Evolutionary conservation across 2,329 filamentous ascomycete genomes (phyloP), one percentile per base, ranked within the genome.

Genomic region (Ophiostoma australiae): DNA sequence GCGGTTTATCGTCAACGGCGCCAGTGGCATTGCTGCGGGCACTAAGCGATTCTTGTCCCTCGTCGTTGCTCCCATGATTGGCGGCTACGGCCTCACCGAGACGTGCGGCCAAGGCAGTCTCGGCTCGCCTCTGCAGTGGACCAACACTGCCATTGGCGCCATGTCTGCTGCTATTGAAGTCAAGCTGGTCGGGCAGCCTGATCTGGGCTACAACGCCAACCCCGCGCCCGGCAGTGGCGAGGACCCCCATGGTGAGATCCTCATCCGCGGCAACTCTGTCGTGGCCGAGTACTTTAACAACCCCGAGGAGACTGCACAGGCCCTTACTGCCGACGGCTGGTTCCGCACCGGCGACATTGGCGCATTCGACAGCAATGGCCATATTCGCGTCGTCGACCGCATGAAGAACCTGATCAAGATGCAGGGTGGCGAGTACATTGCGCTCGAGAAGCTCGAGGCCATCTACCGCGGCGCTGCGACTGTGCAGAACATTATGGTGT

Each of bases 371-470:
- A 27, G 20, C 39, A 85, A 90, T 73, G 94, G 94, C 63, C 91
- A 97, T 79, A 81, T 98, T 75, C 87, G 85, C 76, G 90, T 98
- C 79, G 94, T 98, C 78, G 94, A 98, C 80, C 92, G 94, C 76
- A 94, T 97, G 88, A 98, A 98, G 89, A 98, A 98, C 82, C 84
- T 98, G 71, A 92, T 98, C 80, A 98, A 98, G 89, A 94, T 95
- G 74, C 87, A 92, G 74, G 93, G 94, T 73, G 94, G 94, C 76
- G 94, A 98, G 84, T 98, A 98, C 81, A 96, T 98, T 79, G 95
- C 94, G 31, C 87, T 99, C 4, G 94, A 98, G 84, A 97, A 94
- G 84, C 89, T 98, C 72, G 94, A 98, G 82, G 91, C 94, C 3
- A 85, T 97, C 70, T 98, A 97, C 83, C 90, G 94, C 73, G 89